Evolutionary conservation across 139 green algal genomes (phyloP).

Genomic region (Edaphochlamys debaryana): DNA sequence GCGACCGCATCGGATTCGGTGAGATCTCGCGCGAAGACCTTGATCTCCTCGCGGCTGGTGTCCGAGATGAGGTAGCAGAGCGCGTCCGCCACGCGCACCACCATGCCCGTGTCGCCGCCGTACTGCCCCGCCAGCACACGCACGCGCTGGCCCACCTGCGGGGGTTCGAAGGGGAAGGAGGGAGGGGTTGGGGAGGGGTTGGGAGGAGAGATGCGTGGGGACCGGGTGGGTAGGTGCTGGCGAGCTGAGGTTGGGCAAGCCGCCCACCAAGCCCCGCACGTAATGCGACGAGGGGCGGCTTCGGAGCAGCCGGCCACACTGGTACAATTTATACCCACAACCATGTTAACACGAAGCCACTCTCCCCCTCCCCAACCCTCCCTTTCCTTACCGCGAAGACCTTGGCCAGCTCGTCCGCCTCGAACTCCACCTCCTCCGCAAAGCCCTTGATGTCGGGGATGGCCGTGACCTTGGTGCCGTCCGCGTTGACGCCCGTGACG

Average conservation of each 20-base stretch:
- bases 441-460: constrained; percentile 66
- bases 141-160: constrained; percentile 85
- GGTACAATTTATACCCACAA: too few species aligned
- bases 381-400: constrained; percentile 77
- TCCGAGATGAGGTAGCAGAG: constrained; percentile 83
- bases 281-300: too few species aligned
- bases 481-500: constrained; percentile 60
- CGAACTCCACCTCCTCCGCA: constrained; percentile 63
- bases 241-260: too few species aligned
- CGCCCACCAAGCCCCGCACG: too few species aligned
- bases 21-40: constrained; percentile 88
- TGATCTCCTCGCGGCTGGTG: constrained; percentile 80
- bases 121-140: constrained; percentile 85
- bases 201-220: too few species aligned
- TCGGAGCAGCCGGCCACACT: too few species aligned
- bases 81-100: constrained; percentile 81
- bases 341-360: too few species aligned
- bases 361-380: too few species aligned
- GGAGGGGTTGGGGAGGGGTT: background rate
- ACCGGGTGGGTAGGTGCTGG: too few species aligned
- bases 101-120: constrained; percentile 86
- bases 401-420: constrained; percentile 76
- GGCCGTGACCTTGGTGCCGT: constrained; percentile 67
- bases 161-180: too few species aligned
- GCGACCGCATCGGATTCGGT: constrained; percentile 64